Conservation (phyloP, 192 early-diverging fungal species). For the Piromyces sp. region DNA sequence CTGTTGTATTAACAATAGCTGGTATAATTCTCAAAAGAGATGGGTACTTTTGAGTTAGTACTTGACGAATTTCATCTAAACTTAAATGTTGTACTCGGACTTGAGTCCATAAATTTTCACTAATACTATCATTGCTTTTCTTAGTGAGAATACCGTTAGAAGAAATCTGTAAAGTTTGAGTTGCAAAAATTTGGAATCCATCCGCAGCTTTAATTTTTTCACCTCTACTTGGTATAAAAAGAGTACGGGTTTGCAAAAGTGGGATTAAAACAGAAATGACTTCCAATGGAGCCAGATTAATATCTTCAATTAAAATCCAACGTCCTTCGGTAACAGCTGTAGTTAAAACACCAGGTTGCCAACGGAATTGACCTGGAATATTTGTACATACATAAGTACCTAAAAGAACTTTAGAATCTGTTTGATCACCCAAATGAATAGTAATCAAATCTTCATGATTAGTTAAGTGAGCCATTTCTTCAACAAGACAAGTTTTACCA, state of each 20-base stretch:
- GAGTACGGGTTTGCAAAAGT: constrained; percentile 68
- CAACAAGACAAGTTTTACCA: constrained; percentile 81
- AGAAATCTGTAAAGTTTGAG: constrained; percentile 32
- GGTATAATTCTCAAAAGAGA: constrained; percentile 14
- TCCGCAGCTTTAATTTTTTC: constrained; percentile 67
- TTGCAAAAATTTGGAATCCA: constrained; percentile 85
- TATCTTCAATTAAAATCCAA: constrained; percentile 95
- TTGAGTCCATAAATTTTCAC: constrained; percentile 63
- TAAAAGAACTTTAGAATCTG: constrained; percentile 82
- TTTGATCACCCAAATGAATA: constrained; percentile 89
- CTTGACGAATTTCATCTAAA: constrained; percentile 39
- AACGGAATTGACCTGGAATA: constrained; percentile 81
- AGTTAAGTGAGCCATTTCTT: constrained; percentile 63
- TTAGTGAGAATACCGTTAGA: constrained; percentile 23
- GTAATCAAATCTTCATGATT: constrained; percentile 68
- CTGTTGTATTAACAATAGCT: constrained; percentile 6
- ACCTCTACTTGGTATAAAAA: constrained; percentile 80
- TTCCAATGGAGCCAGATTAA: constrained; percentile 87
- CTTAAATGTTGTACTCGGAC: constrained; percentile 47
- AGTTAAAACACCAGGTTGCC: constrained; percentile 85
- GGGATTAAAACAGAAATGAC: constrained; percentile 83
- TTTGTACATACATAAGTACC: constrained; percentile 89
- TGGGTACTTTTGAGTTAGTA: constrained; percentile 35
- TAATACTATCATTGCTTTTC: constrained; percentile 17
- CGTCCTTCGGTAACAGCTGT: constrained; percentile 72